Percentiles rank a stretch among this genome's conserved stretches.
Conservation (phyloP, 352 stramenopile genomes). For the Phytophthora citricola region DNA sequence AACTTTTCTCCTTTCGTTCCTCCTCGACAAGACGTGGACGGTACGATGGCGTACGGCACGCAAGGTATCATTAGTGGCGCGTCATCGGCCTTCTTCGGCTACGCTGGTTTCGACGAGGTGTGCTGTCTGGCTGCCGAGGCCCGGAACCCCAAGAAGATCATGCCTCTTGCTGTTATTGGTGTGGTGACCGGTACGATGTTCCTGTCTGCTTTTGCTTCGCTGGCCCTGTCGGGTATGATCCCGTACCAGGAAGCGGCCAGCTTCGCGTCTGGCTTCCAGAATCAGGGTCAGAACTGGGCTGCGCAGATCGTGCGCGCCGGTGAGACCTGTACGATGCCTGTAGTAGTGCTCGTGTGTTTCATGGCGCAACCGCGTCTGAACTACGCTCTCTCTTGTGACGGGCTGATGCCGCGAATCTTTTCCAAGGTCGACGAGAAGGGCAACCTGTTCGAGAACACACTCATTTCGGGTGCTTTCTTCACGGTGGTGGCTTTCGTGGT, state of each 20-base stretch:
- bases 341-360: slow-evolving; percentile 95
- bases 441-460: slow-evolving; percentile 82
- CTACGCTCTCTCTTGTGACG: slow-evolving; percentile 93
- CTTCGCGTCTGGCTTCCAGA: slow-evolving; percentile 59
- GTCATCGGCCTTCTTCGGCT: slow-evolving; percentile 93
- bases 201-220: slow-evolving; percentile 73
- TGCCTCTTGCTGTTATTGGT: slow-evolving; percentile 84
- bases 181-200: slow-evolving; percentile 83
- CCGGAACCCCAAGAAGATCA: slow-evolving; percentile 76
- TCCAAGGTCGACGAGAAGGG: slow-evolving; percentile 81
- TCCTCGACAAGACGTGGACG: slow-evolving; percentile 30
- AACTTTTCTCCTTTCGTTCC: slow-evolving; percentile 92
- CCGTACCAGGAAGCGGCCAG: slow-evolving; percentile 42
- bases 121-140: slow-evolving; percentile 90
- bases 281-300: slow-evolving; percentile 51
- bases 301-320: slow-evolving; percentile 47
- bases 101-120: slow-evolving; percentile 95
- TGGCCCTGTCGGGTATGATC: slow-evolving; percentile 88
- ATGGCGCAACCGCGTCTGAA: slow-evolving; percentile 93
- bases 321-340: slow-evolving; percentile 54
- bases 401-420: slow-evolving; percentile 93
- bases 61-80: slow-evolving; percentile 79
- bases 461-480: slow-evolving; percentile 74
- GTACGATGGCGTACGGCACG: slow-evolving; percentile 42
- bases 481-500: slow-evolving; percentile 72